Base-by-base conservation (phyloP, 176 grass and related monocot genomes). In the Tillandsia leiboldiana region DNA sequence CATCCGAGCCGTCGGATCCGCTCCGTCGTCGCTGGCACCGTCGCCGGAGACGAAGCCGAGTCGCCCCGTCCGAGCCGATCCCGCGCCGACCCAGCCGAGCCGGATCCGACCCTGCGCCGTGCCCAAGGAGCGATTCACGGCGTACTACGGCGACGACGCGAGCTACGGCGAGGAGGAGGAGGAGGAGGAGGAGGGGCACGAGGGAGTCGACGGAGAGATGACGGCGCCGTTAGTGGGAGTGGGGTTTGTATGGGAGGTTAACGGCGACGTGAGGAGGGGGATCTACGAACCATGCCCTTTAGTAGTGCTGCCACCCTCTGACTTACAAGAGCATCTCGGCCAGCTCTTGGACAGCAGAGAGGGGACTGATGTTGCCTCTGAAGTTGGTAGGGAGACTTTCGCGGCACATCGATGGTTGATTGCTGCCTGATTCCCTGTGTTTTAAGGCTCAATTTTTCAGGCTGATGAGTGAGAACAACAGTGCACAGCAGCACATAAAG, bases 81-180 rank as follows among this genome's bases (percentile, higher is more conserved):
- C 50, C 10, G 3, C 0, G 51, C 18, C 10, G 20, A 3, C 17
- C 61, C 13, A 14, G 0, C 0, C 59, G 3, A 22, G 67, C 8
- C 7, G 2, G 69, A 2, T 6, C 12, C 62, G 27, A n/a, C 67
- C 77, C 53, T 1, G 33, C 15, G 58, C 64, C 71, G 63, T 77
- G 27, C 84, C 77, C 11, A 97, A 87, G 87, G 72, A 77, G 73
- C 53, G 66, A 59, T 97, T 85, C 82, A 83, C 69, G 51, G 76
- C 77, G 51, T 97, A 87, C 72, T 96, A 73, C 74, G 75, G 78
- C 50, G 79, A 76, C 2, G 83, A 68, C 69, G 88, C 82, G 62
- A 28, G 49, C 65, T 33, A 73, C 9, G 84, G 65, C 14, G 63
- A 51, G 11, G 82, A 71, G 0, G 73, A 64, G 8, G 10, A 69